A percentile compares a stretch with the other conserved stretches of the same genome.
phyloP scores from a whole-genome alignment of 2,329 filamentous ascomycete genomes.

The Capronia epimyces region DNA sequence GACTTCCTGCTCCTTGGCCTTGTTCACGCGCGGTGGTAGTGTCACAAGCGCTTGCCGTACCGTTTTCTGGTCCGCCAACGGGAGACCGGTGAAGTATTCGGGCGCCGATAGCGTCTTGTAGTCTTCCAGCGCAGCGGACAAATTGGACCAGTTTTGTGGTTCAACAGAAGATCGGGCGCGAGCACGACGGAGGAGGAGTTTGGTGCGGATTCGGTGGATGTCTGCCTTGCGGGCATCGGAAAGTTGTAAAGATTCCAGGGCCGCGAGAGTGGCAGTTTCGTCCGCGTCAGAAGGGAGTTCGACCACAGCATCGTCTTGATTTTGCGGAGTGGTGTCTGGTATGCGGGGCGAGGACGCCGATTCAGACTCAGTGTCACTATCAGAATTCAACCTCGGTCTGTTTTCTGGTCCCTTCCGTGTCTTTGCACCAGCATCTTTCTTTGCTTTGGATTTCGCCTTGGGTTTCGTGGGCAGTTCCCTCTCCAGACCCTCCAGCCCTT shows the following conservation, averaged over 20 bases:
- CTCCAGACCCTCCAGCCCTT: slow-evolving; percentile 67
- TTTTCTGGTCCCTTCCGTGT: slow-evolving; percentile 15
- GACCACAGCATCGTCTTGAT: slow-evolving; percentile 41
- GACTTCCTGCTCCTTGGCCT: slow-evolving; percentile 80
- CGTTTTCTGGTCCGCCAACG: slow-evolving; percentile 59
- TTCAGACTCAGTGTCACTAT: slow-evolving; percentile 22
- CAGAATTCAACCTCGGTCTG: slow-evolving; percentile 10
- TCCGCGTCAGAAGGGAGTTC: slow-evolving; percentile 46
- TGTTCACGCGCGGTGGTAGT: slow-evolving; percentile 65
- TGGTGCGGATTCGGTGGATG: slow-evolving; percentile 70
- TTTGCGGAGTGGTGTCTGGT: slow-evolving; percentile 18
- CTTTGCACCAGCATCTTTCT: neutral
- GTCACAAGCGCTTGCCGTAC: slow-evolving; percentile 61
- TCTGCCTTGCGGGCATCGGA: slow-evolving; percentile 53
- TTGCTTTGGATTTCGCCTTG: slow-evolving; percentile 25
- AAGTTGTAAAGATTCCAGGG: slow-evolving; percentile 41
- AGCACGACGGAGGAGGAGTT: slow-evolving; percentile 74
- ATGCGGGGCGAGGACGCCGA: neutral
- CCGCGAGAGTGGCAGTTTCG: slow-evolving; percentile 30
- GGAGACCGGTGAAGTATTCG: slow-evolving; percentile 49
- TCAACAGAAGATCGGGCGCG: slow-evolving; percentile 58
- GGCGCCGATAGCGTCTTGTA: slow-evolving; percentile 55
- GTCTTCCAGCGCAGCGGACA: slow-evolving; percentile 74
- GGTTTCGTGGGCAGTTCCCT: slow-evolving; percentile 47
- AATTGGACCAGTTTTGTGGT: slow-evolving; percentile 62